Evolutionary conservation across 371 early-diverging fungal species (phyloP).

Genomic region (Circinella minor): DNA sequence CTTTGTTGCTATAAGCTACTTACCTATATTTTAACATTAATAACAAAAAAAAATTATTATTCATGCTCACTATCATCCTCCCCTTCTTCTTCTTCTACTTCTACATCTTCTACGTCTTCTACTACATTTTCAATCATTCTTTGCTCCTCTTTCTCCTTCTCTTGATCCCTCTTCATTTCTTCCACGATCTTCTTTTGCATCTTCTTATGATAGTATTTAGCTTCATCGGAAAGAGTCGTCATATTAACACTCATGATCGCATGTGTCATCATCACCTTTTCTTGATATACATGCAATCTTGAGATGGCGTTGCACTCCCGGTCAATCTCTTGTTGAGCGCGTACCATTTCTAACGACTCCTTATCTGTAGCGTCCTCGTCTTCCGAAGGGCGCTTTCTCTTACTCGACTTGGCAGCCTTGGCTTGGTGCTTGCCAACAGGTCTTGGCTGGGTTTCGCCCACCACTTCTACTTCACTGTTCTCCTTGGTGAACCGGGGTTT

Average conservation of each 20-base stretch:
- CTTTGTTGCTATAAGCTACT: too few relatives aligned
- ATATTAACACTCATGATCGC: neutral
- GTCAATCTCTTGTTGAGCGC: neutral
- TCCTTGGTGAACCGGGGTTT: too few relatives aligned
- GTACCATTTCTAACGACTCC: neutral
- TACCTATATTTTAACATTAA: neutral
- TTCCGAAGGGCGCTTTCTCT: neutral
- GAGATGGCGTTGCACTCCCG: neutral
- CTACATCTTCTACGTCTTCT: too few relatives aligned
- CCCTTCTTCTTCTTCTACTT: neutral
- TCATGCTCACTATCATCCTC: neutral
- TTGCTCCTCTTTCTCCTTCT: neutral
- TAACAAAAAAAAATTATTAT: neutral
- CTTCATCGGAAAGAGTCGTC: neutral
- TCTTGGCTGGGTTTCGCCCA: too few relatives aligned
- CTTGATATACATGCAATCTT: neutral
- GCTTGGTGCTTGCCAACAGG: neutral
- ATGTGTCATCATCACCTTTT: neutral
- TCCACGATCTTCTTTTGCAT: neutral
- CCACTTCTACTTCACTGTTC: too few relatives aligned
- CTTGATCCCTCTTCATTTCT: neutral
- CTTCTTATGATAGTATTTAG: neutral
- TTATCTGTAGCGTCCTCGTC: neutral
- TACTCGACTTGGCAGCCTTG: neutral
- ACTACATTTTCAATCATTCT: too few relatives aligned